Evolutionary conservation across 2,329 filamentous ascomycete genomes (phyloP).

Genomic region (Talaromyces sp.): DNA sequence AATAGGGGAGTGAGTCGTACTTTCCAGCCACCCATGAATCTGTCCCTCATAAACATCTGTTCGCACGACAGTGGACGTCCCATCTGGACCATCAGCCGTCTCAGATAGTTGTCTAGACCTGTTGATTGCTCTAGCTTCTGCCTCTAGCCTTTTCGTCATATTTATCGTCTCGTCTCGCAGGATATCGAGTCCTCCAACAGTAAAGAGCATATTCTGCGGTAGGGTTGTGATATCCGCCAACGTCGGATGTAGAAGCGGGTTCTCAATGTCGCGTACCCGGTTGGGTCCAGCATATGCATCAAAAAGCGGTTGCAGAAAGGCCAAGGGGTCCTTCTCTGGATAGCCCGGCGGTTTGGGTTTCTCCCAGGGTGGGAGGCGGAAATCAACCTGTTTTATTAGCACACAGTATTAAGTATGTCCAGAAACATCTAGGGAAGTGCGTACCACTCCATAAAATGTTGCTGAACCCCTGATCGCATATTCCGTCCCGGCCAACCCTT

Average conservation of each 20-base stretch:
- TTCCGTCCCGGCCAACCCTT: constrained; percentile 20
- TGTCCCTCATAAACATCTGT: neutral
- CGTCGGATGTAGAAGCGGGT: neutral
- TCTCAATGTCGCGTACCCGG: neutral
- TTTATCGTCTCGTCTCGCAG: neutral
- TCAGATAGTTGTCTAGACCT: neutral
- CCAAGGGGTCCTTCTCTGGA: constrained; percentile 37
- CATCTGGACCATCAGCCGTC: neutral
- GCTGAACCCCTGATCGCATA: constrained; percentile 35
- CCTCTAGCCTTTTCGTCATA: neutral
- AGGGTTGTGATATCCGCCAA: neutral
- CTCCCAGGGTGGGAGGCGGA: constrained; percentile 35
- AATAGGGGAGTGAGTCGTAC: neutral
- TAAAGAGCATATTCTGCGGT: neutral
- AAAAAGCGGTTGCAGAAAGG: constrained; percentile 39
- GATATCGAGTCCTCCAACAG: neutral
- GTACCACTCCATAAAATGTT: constrained; percentile 36
- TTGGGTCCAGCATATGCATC: constrained; percentile 39
- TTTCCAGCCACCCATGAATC: constrained; percentile 2
- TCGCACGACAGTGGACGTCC: neutral
- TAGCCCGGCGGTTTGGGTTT: constrained; percentile 36
- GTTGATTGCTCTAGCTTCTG: neutral
- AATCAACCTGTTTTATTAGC: constrained; percentile 28
- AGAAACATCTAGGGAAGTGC: neutral
- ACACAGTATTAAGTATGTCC: too few species aligned